Evolutionary conservation across 2,329 filamentous ascomycete genomes (phyloP).

Genomic region (Exophiala bonariae): DNA sequence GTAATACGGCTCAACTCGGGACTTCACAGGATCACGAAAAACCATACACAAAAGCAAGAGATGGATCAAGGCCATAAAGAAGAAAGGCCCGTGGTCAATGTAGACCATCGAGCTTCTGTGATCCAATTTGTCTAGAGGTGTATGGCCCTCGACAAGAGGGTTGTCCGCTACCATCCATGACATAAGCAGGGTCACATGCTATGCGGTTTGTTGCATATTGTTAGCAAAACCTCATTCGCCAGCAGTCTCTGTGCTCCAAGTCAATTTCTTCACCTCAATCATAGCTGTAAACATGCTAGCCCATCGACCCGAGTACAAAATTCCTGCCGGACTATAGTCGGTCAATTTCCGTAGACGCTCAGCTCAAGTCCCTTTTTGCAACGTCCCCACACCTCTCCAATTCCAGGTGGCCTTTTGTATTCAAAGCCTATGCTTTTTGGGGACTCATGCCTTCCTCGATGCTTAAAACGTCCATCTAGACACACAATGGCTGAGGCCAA

Average conservation of each 20-base stretch:
- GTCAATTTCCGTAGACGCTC: conserved; percentile 20
- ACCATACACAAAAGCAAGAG: too few species aligned
- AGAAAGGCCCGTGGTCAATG: conserved; percentile 8
- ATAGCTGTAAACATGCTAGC: conserved; percentile 18
- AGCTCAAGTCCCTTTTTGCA: conserved; percentile 17
- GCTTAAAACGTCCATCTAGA: conserved; percentile 23
- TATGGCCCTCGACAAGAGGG: conserved; percentile 7
- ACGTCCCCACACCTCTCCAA: conserved; percentile 14
- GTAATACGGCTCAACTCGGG: too few species aligned
- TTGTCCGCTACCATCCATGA: conserved; percentile 19
- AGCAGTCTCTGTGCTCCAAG: not conserved
- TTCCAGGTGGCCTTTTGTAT: conserved; percentile 15
- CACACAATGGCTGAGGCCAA: conserved; percentile 34
- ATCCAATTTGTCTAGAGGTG: conserved; percentile 19
- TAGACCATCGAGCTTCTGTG: conserved; percentile 11
- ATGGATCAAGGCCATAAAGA: not conserved
- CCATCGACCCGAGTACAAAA: conserved; percentile 18
- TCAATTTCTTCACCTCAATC: conserved; percentile 8
- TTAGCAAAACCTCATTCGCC: conserved; percentile 19
- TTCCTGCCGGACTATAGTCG: conserved; percentile 17
- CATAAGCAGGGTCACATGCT: conserved; percentile 18
- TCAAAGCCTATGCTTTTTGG: conserved; percentile 17
- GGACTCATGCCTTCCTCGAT: conserved; percentile 17
- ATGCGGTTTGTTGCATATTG: conserved; percentile 22
- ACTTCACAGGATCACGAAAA: too few species aligned